Base-by-base conservation (phyloP, 2,329 filamentous ascomycete species). In the Venturia pyrina region DNA sequence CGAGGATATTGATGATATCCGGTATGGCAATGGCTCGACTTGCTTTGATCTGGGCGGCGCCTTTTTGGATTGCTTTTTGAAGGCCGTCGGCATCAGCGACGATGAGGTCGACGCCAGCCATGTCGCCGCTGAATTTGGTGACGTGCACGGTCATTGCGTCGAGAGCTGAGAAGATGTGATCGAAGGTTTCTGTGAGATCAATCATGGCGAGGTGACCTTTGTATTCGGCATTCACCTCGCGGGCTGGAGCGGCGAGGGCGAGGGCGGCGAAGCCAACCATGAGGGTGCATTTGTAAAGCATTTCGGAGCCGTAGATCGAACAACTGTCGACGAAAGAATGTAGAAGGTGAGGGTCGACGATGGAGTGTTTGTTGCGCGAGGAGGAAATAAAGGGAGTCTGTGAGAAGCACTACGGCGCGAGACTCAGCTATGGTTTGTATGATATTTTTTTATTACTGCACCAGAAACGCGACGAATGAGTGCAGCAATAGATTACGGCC, bases 81-180 rank as follows among this genome's bases (percentile, higher is more conserved):
- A 63, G 24, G 28, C n/a, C 13, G 24, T n/a, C 28, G 37, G 44
- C 40, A 24, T 50, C 62, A n/a, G 41, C 17, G 28, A 63, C 41
- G 32, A 63, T 63, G 34, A 43, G 28, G 15, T 63, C 44, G 13
- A 63, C n/a, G 21, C 62, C 41, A 13, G 41, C 41, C 13, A 15
- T n/a, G 19, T 37, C 41, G 28, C 40, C 41, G 21, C 5, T 41
- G 62, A 46, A 44, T 15, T 15, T 17, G 41, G 15, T 46, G 19
- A 50, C n/a, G 40, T 46, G 34, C 19, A 10, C 8, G 44, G 11
- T 44, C 44, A 63, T 46, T 4, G n/a, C 19, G 41, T 63, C 62
- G 41, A 63, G 40, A n/a, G 34, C 62, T n/a, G 44, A 50, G 62
- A 63, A 63, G 41, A 63, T 50, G 40, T 63, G 40, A 17, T 63